Percentiles rank a stretch among this genome's conserved stretches.
Evolutionary conservation across 345 rosid genomes (phyloP).

Genomic region (Lepidium didymum): DNA sequence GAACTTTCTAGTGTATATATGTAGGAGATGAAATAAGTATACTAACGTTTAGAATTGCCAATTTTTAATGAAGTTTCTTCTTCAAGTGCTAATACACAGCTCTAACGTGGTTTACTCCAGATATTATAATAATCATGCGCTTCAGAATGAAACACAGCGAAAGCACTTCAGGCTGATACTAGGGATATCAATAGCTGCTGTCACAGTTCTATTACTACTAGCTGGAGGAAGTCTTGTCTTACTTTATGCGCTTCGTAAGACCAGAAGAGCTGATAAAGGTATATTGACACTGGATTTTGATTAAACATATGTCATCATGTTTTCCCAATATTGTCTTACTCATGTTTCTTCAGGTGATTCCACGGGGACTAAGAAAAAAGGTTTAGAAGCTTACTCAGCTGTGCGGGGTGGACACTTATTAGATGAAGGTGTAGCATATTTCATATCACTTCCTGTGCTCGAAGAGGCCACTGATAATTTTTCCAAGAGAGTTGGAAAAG

Average conservation of each 20-base stretch:
- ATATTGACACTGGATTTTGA: neutral
- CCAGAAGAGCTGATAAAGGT: constrained; percentile 49
- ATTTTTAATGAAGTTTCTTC: neutral
- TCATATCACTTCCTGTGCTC: constrained; percentile 57
- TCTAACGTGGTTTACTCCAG: constrained; percentile 37
- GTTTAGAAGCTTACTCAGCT: constrained; percentile 46
- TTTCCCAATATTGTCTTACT: too few species aligned
- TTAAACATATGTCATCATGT: neutral
- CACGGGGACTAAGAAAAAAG: constrained; percentile 36
- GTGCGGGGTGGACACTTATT: constrained; percentile 55
- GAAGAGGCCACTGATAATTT: constrained; percentile 76
- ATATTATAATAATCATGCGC: constrained; percentile 51
- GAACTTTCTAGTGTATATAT: neutral
- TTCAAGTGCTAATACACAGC: neutral
- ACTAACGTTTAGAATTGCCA: neutral
- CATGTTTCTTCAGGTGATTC: constrained; percentile 43
- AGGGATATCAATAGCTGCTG: constrained; percentile 50
- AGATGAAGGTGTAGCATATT: constrained; percentile 79
- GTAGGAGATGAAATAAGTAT: neutral
- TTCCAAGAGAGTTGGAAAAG: constrained; percentile 76
- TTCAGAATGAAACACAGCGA: constrained; percentile 39
- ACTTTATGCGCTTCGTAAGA: constrained; percentile 36
- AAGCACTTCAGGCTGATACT: constrained; percentile 48
- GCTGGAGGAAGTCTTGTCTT: constrained; percentile 44
- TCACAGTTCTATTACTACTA: constrained; percentile 44